Evolutionary conservation across 1,139 yeast species (phyloP).

Genomic region (Spathaspora sp.): DNA sequence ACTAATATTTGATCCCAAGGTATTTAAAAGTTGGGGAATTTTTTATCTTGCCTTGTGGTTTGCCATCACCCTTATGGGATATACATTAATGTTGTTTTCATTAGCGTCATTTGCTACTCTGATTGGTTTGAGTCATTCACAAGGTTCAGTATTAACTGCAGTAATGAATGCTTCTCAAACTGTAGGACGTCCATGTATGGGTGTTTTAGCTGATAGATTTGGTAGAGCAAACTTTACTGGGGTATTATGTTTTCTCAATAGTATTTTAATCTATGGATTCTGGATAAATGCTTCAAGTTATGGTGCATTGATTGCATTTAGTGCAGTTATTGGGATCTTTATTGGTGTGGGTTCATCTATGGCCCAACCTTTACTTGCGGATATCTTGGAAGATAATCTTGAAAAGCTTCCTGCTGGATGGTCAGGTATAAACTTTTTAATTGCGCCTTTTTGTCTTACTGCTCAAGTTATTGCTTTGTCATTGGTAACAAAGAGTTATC

Average conservation of each 20-base stretch:
- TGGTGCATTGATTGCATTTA: constrained; percentile 51
- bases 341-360: constrained; percentile 68
- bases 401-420: constrained; percentile 57
- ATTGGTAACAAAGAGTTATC: constrained; percentile 25
- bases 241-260: constrained; percentile 26
- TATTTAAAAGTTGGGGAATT: constrained; percentile 38
- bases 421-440: constrained; percentile 53
- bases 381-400: constrained; percentile 42
- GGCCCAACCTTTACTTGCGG: constrained; percentile 61
- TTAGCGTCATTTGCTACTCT: constrained; percentile 61
- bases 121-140: constrained; percentile 52
- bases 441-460: constrained; percentile 44
- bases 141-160: constrained; percentile 63
- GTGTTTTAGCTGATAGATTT: constrained; percentile 52
- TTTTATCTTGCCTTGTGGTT: constrained; percentile 56
- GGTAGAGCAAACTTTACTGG: constrained; percentile 59
- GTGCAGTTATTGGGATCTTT: constrained; percentile 51
- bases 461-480: constrained; percentile 53
- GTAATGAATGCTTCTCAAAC: constrained; percentile 62
- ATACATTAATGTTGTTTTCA: constrained; percentile 59
- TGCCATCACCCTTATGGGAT: constrained; percentile 53
- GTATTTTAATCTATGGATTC: constrained; percentile 41
- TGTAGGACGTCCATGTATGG: constrained; percentile 66
- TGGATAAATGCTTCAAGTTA: constrained; percentile 60
- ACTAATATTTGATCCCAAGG: constrained; percentile 29